Percentiles rank a stretch among this genome's conserved stretches.
Conservation (phyloP, 371 early-diverging fungal genomes). For the Chytridiales sp. region DNA sequence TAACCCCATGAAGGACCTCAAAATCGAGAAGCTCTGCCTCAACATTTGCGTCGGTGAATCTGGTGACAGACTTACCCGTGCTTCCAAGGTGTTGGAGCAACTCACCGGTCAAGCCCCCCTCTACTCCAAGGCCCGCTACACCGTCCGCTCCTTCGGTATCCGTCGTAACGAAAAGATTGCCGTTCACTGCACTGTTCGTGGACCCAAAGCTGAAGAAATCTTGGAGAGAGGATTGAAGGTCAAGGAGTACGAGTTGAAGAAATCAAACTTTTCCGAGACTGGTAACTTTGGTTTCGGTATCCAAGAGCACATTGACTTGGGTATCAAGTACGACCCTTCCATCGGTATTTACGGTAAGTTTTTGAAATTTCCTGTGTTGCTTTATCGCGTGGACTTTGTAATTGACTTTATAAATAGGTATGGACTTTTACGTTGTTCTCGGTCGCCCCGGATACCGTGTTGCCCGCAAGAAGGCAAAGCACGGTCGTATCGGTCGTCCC, state of each 20-base stretch:
- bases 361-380: conserved; percentile 5
- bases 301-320: conserved; percentile 99
- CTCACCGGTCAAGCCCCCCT: conserved; percentile 99
- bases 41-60: conserved; percentile 99
- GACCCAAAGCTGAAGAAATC: conserved; percentile 94
- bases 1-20: conserved; percentile 97
- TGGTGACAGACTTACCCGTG: conserved; percentile 99
- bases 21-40: conserved; percentile 99
- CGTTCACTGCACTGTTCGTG: conserved; percentile 98
- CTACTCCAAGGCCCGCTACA: conserved; percentile 99
- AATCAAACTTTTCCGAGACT: conserved; percentile 94
- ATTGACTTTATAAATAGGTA: conserved; percentile 47
- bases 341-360: conserved; percentile 87
- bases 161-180: conserved; percentile 99
- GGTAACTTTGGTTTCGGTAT: conserved; percentile 99
- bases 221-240: conserved; percentile 99
- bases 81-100: conserved; percentile 99
- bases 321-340: conserved; percentile 99
- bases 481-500: conserved; percentile 82
- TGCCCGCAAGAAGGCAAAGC: conserved; percentile 91
- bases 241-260: conserved; percentile 98
- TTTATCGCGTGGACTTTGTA: not conserved
- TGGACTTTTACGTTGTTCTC: conserved; percentile 99
- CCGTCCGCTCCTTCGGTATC: conserved; percentile 99
- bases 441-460: conserved; percentile 98